A percentile compares a stretch with the other conserved stretches of the same genome.
Conservation (phyloP, 2,329 filamentous ascomycete species). For the Thermochaetoides dissita region DNA sequence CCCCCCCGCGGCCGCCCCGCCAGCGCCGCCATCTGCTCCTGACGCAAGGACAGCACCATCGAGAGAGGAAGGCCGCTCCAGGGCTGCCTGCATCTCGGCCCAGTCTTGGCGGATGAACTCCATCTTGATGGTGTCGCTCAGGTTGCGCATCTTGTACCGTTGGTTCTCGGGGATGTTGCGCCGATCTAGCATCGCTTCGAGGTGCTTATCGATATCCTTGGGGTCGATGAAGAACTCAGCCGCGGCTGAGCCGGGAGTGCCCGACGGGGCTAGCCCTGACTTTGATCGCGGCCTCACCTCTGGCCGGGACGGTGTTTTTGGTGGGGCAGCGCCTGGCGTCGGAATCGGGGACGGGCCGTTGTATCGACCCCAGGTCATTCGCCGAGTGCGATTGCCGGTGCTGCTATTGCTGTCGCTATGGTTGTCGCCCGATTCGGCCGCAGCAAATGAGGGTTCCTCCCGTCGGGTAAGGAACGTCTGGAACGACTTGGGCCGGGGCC, state of each 20-base stretch:
- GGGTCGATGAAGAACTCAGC: conserved; percentile 28
- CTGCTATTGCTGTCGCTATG: neutral
- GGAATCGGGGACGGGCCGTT: no score
- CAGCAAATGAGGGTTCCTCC: conserved; percentile 6
- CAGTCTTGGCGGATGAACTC: conserved; percentile 89
- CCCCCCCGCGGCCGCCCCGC: conserved; percentile 21
- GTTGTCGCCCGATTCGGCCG: conserved; percentile 4
- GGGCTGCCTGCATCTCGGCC: conserved; percentile 46
- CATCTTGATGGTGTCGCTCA: conserved; percentile 82
- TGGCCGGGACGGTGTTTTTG: no score
- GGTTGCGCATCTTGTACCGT: conserved; percentile 82
- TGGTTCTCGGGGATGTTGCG: conserved; percentile 90
- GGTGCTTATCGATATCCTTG: conserved; percentile 41
- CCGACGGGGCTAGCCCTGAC: no score
- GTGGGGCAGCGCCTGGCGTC: no score
- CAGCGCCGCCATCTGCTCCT: conserved; percentile 28
- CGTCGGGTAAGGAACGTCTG: conserved; percentile 22
- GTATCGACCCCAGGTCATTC: conserved; percentile 12
- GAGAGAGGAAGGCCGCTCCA: conserved; percentile 30
- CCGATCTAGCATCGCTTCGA: conserved; percentile 59
- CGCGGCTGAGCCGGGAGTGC: neutral
- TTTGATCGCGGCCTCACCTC: no score
- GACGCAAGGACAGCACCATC: conserved; percentile 29
- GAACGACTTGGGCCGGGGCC: conserved; percentile 37
- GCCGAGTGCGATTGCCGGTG: conserved; percentile 11